Evolutionary conservation across 2,329 filamentous ascomycete genomes (phyloP).

Genomic region (Elsinoe batatas): DNA sequence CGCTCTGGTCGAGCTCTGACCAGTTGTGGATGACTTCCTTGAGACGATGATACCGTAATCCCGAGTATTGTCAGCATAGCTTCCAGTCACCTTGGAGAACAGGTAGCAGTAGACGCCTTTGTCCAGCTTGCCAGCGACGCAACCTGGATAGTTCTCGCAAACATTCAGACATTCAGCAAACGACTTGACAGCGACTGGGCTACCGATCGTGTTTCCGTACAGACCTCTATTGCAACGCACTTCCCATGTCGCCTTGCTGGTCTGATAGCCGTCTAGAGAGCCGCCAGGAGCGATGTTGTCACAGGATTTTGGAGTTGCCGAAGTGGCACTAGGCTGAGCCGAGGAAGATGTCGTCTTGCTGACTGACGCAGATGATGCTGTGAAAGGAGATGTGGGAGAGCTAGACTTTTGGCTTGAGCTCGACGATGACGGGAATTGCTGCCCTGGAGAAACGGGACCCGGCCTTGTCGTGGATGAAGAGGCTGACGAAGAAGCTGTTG

Average conservation of each 20-base stretch:
- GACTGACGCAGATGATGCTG: not conserved
- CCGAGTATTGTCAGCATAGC: not conserved
- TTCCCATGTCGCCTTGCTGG: not conserved
- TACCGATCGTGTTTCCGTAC: not conserved
- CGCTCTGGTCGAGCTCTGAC: not conserved
- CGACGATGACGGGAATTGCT: too few species aligned
- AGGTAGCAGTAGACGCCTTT: not conserved
- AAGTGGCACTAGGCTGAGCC: not conserved
- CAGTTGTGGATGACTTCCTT: not conserved
- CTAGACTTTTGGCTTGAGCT: not conserved
- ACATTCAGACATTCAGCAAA: not conserved
- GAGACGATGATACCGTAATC: slow-evolving; percentile 4
- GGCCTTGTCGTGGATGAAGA: too few species aligned
- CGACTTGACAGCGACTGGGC: not conserved
- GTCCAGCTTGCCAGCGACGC: not conserved
- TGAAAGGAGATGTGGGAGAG: not conserved
- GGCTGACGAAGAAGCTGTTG: too few species aligned
- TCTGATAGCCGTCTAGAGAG: not conserved
- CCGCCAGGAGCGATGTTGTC: not conserved
- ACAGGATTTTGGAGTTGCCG: not conserved
- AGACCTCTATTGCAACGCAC: not conserved
- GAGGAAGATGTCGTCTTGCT: not conserved
- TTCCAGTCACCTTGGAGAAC: not conserved
- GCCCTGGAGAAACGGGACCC: too few species aligned
- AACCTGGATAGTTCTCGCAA: not conserved